phyloP scores from a whole-genome alignment of 1,284 basidiomycete species.

The Malassezia globosa region DNA sequence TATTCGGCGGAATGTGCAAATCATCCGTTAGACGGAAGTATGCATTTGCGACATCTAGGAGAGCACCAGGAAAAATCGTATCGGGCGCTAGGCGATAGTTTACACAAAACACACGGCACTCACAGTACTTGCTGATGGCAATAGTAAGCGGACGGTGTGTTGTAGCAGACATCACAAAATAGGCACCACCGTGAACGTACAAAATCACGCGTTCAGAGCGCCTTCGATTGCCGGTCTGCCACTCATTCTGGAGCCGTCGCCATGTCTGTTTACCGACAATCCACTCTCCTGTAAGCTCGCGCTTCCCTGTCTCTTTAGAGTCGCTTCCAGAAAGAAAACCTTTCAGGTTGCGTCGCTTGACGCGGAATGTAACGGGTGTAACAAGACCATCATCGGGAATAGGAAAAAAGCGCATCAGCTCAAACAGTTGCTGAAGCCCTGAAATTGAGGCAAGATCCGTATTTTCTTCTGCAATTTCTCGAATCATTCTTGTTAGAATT shows the following conservation, averaged over 20 bases:
- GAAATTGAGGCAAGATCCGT: conserved; percentile 73
- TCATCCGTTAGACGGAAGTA: conserved; percentile 81
- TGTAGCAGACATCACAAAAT: conserved; percentile 86
- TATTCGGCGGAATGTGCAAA: conserved; percentile 66
- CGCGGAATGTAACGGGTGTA: conserved; percentile 83
- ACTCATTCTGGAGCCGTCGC: conserved; percentile 74
- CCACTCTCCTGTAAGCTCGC: conserved; percentile 90
- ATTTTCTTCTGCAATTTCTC: conserved; percentile 65
- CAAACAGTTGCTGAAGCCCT: conserved; percentile 60
- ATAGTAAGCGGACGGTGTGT: conserved; percentile 85
- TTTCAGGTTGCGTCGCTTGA: conserved; percentile 60
- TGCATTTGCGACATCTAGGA: conserved; percentile 77
- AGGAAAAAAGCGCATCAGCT: conserved; percentile 69
- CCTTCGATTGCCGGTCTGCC: conserved; percentile 48
- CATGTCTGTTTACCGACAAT: conserved; percentile 82
- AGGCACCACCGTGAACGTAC: conserved; percentile 92
- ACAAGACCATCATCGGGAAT: conserved; percentile 85
- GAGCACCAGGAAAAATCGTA: conserved; percentile 79
- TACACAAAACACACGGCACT: conserved; percentile 88
- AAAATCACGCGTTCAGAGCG: conserved; percentile 70
- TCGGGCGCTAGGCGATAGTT: conserved; percentile 94
- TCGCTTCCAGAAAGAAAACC: conserved; percentile 69
- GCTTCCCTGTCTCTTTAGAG: conserved; percentile 58
- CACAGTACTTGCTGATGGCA: conserved; percentile 75
- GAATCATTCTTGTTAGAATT: conserved; percentile 61